These are phyloP conservation scores for Hypholoma fasciculare DNA, from an alignment of 768 basidiomycete species.

Conservation along the genomic window DNA sequence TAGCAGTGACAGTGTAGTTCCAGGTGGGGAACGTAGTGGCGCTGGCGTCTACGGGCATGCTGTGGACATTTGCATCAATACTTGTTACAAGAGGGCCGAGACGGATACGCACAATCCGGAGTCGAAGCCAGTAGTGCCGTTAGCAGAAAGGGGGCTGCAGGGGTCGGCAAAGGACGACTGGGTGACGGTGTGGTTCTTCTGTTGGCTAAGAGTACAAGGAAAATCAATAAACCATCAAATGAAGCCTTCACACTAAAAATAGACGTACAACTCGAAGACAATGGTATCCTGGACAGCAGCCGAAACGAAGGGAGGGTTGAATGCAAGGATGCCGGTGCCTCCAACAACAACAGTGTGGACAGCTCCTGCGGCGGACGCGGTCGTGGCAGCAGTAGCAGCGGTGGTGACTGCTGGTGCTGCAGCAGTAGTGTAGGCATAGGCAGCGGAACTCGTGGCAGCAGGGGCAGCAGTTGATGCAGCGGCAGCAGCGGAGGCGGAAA, in stretches of 20 bases:
- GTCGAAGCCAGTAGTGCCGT: constrained; percentile 48
- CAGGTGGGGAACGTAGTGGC: constrained; percentile 52
- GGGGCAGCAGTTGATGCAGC: constrained; percentile 23
- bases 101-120: constrained; percentile 50
- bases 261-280: constrained; percentile 58
- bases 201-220: constrained; percentile 36
- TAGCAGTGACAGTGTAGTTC: constrained; percentile 58
- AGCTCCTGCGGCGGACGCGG: constrained; percentile 43
- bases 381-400: constrained; percentile 51
- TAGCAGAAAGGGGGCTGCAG: constrained; percentile 45
- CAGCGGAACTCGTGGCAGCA: constrained; percentile 24
- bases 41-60: constrained; percentile 40
- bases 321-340: constrained; percentile 44
- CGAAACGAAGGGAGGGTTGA: constrained; percentile 48
- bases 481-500: constrained; percentile 42
- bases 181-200: constrained; percentile 70
- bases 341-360: constrained; percentile 59
- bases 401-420: constrained; percentile 41
- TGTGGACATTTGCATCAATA: constrained; percentile 11
- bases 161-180: constrained; percentile 63
- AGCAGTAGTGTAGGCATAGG: constrained; percentile 35
- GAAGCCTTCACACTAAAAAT: background rate
- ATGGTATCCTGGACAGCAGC: constrained; percentile 56
- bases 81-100: background rate
- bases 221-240: background rate